These are phyloP conservation scores for Alternaria rosae DNA, from an alignment of 2,329 filamentous ascomycete genomes.

Conservation along the genomic window DNA sequence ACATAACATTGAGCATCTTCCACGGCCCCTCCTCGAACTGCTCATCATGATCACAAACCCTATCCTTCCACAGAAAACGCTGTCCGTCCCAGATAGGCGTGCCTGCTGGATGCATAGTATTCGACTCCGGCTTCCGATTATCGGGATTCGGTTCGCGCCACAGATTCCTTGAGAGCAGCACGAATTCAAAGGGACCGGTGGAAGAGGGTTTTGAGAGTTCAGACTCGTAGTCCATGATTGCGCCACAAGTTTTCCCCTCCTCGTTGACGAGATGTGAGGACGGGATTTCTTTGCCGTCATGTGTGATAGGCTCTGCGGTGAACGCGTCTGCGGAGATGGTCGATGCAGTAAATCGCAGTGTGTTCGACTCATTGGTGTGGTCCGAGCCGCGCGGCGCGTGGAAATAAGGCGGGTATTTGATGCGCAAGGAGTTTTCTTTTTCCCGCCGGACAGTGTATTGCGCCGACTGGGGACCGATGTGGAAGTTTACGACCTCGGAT, in stretches of 20 bases:
- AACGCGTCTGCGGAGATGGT: slow-evolving; percentile 39
- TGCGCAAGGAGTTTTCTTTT: slow-evolving; percentile 30
- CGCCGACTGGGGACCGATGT: slow-evolving; percentile 29
- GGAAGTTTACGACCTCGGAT: slow-evolving; percentile 39
- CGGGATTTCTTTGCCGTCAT: slow-evolving; percentile 29
- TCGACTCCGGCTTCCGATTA: slow-evolving; percentile 17
- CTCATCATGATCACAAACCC: slow-evolving; percentile 36
- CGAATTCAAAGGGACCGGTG: slow-evolving; percentile 36
- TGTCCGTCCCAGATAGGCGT: slow-evolving; percentile 43
- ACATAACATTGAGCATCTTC: slow-evolving; percentile 46
- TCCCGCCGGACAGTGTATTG: slow-evolving; percentile 41
- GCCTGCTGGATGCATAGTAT: slow-evolving; percentile 40
- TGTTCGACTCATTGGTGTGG: slow-evolving; percentile 25
- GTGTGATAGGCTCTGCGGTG: slow-evolving; percentile 33
- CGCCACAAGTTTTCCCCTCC: slow-evolving; percentile 35
- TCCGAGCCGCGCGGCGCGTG: slow-evolving; percentile 32
- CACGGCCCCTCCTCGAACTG: slow-evolving; percentile 33
- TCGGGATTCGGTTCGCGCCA: slow-evolving; percentile 26
- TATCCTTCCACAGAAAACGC: slow-evolving; percentile 38
- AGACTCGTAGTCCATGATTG: slow-evolving; percentile 41
- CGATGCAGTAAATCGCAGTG: slow-evolving; percentile 35
- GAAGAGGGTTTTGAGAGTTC: slow-evolving; percentile 25
- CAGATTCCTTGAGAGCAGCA: slow-evolving; percentile 39
- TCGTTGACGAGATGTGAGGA: slow-evolving; percentile 36
- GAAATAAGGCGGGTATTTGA: slow-evolving; percentile 37